Base-by-base conservation (phyloP, 2,329 filamentous ascomycete species). In the Cordyceps cicadae region DNA sequence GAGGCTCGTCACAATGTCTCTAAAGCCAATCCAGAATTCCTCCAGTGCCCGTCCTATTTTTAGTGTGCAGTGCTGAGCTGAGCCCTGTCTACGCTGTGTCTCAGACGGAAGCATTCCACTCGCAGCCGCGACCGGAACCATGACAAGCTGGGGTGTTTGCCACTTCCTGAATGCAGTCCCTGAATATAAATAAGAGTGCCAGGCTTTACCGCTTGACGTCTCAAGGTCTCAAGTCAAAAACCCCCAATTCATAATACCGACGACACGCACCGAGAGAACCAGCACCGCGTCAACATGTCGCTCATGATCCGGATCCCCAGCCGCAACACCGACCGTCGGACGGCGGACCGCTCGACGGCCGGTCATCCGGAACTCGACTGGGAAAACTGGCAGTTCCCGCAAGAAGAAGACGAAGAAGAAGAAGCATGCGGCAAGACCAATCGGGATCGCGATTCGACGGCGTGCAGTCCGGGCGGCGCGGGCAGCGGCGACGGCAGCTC, bases 261-360 rank as follows among this genome's bases (percentile, higher is more conserved):
- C 32, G 8, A 34, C 53, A 12, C 12, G 21, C 21, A 45, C 45
- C 19, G 4, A 24, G 24, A 24, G 24, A 24, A 24, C 24, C 3
- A 24, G 24, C 24, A 24, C 24, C 4, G 24, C 24, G 4, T 3
- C 24, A 57, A 43, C 50, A 59, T 59, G 56, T 59, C 56, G 32
- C 56, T 59, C 48, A 59, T 59, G 56, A 52, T 59, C 26, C 56
- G 37, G 46, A 51, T 59, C 3, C 56, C 56, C 17, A 52, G 17
- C 21, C 56, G 48, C 7, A 37, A 51, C 7, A 26, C 21, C 24
- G 15, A 51, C 39, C 46, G 12, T 24, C 48, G 39, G 12, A 17
- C 17, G 5, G 7, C 17, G 14, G 12, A 52, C 15, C 32, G 45
- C 37, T 34, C 48, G 12, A 19, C 21, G 17, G 29, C 26, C 11